Conservation (phyloP, 805 yeast genomes). For the Cyberlindnera mrakii region DNA sequence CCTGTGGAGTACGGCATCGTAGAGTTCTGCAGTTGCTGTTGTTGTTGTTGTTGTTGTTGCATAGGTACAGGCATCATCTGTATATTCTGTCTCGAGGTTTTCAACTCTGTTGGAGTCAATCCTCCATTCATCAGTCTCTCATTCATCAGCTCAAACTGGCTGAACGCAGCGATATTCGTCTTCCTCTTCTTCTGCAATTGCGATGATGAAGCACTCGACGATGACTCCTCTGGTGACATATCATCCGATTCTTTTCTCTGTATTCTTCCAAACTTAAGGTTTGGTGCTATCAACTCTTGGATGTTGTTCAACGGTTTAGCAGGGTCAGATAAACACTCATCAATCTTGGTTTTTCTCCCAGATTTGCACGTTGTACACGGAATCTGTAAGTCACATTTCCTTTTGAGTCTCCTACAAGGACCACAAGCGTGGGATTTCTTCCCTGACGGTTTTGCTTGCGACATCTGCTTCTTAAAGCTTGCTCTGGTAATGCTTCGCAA, state of each 20-base stretch:
- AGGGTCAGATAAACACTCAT: conserved; percentile 22
- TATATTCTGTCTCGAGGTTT: too few species aligned
- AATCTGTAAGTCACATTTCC: conserved; percentile 23
- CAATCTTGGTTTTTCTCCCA: conserved; percentile 19
- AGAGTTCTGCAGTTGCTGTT: neutral
- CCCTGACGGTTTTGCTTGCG: neutral
- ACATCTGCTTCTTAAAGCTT: neutral
- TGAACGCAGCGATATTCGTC: conserved; percentile 4
- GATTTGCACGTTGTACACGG: conserved; percentile 24
- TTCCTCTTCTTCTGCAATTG: conserved; percentile 2
- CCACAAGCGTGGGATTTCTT: conserved; percentile 26
- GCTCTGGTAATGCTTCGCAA: too few species aligned
- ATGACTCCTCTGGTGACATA: conserved; percentile 2
- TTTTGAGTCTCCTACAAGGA: conserved; percentile 24
- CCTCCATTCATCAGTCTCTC: too few species aligned
- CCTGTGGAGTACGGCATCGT: too few species aligned
- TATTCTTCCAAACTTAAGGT: conserved; percentile 19
- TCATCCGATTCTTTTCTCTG: conserved; percentile 7
- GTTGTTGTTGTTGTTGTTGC: conserved; percentile 4
- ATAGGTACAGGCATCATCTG: neutral
- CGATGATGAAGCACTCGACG: neutral
- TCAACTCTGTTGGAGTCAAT: too few species aligned
- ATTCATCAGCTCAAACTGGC: conserved; percentile 5
- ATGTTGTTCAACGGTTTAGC: conserved; percentile 19
- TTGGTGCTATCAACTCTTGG: conserved; percentile 20